A percentile compares a stretch with the other conserved stretches of the same genome.
Conservation (phyloP, 768 basidiomycete genomes). For the Lactifluus volemus region DNA sequence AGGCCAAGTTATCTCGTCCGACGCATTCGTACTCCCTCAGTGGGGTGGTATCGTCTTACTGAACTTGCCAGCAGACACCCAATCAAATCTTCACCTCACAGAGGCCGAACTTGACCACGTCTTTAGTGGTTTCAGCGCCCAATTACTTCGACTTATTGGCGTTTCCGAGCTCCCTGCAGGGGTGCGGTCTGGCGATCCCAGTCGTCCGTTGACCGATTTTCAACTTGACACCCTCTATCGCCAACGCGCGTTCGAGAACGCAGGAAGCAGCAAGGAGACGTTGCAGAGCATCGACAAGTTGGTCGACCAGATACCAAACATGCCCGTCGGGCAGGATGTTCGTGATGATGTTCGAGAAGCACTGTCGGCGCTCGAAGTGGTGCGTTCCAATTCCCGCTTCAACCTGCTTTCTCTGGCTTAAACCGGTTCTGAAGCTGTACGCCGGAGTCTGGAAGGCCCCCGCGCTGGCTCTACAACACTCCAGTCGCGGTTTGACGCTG, state of each 20-base stretch:
- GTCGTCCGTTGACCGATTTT: constrained; percentile 49
- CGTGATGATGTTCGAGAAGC: constrained; percentile 61
- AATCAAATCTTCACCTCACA: constrained; percentile 32
- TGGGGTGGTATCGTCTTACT: constrained; percentile 85
- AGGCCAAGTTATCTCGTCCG: constrained; percentile 44
- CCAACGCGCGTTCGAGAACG: constrained; percentile 60
- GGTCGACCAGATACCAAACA: constrained; percentile 78
- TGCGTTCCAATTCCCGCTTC: constrained; percentile 28
- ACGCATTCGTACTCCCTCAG: constrained; percentile 84
- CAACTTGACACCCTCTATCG: constrained; percentile 76
- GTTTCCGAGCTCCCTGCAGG: constrained; percentile 51
- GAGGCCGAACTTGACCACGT: constrained; percentile 37
- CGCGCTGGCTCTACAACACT: constrained; percentile 43
- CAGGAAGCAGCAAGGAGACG: constrained; percentile 58
- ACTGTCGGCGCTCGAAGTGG: constrained; percentile 64
- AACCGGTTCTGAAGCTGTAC: constrained; percentile 30
- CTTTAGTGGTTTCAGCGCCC: constrained; percentile 59
- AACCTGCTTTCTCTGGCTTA: neutral
- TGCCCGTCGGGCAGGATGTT: constrained; percentile 83
- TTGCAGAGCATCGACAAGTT: constrained; percentile 76
- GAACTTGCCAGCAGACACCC: constrained; percentile 40
- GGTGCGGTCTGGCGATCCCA: constrained; percentile 27
- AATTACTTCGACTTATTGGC: constrained; percentile 76
- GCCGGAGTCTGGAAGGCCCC: constrained; percentile 33
- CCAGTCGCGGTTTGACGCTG: constrained; percentile 51